These are phyloP conservation scores for Primulina huaijiensis DNA, from an alignment of 257 asterid species.

Conservation along the genomic window DNA sequence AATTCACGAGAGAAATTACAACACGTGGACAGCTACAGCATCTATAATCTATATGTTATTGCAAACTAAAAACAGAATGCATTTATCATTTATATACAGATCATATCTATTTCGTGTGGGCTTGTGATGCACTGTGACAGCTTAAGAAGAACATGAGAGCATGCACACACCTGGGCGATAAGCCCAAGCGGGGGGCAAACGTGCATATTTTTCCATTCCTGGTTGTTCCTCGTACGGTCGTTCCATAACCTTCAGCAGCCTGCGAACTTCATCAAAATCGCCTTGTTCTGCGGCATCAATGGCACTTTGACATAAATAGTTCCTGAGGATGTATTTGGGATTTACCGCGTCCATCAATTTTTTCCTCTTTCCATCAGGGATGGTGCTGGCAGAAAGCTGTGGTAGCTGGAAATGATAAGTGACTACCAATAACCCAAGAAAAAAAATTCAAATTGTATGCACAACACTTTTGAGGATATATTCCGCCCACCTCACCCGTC, in stretches of 20 bases:
- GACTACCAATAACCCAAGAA: background rate
- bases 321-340: conserved; percentile 83
- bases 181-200: conserved; percentile 98
- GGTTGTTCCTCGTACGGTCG: conserved; percentile 87
- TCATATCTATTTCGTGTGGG: conserved; percentile 5
- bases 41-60: conserved; percentile 24
- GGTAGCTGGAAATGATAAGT: conserved; percentile 1
- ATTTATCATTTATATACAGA: conserved; percentile 45
- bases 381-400: conserved; percentile 63
- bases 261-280: conserved; percentile 75
- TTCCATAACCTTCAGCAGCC: conserved; percentile 67
- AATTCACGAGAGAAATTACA: conserved; percentile 6
- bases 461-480: background rate
- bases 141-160: conserved; percentile 96
- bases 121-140: conserved; percentile 16
- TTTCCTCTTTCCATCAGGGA: conserved; percentile 68
- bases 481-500: background rate
- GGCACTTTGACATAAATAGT: conserved; percentile 92
- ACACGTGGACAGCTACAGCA: conserved; percentile 19
- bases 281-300: conserved; percentile 92
- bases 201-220: conserved; percentile 93
- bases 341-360: conserved; percentile 76
- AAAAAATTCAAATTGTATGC: background rate
- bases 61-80: conserved; percentile 30
- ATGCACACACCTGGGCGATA: conserved; percentile 96